Evolutionary conservation across 768 basidiomycete genomes (phyloP).

Genomic region (Krasilnikovozyma curviuscula): DNA sequence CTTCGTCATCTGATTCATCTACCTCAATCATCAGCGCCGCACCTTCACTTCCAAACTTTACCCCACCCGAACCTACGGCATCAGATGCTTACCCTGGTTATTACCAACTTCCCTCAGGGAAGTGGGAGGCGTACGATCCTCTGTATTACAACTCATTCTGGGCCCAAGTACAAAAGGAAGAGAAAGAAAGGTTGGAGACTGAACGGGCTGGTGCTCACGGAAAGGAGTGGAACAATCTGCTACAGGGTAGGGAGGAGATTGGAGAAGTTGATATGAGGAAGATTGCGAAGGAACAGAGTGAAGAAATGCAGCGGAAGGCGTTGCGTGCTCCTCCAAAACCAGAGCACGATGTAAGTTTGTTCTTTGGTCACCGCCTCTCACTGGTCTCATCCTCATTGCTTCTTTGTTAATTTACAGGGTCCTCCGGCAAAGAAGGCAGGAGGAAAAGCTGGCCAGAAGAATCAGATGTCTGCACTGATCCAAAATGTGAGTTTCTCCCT

Average conservation of each 20-base stretch:
- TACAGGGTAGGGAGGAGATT: conserved; percentile 1
- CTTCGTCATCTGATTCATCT: neutral
- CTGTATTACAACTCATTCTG: conserved; percentile 4
- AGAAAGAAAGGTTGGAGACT: neutral
- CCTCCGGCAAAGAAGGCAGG: neutral
- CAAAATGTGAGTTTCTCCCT: conserved; percentile 1
- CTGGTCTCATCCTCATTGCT: neutral
- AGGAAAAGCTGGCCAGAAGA: conserved; percentile 1
- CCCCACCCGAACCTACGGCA: conserved; percentile 3
- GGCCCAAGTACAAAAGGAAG: neutral
- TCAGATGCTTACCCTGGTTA: conserved; percentile 10
- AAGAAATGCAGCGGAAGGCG: neutral
- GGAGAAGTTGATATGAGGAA: neutral
- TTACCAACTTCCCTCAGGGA: conserved; percentile 5
- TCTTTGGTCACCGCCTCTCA: neutral
- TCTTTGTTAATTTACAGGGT: neutral
- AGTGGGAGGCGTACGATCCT: conserved; percentile 10
- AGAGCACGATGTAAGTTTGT: neutral
- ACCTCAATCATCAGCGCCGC: conserved; percentile 5
- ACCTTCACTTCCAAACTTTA: conserved; percentile 4
- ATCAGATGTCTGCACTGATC: conserved; percentile 12
- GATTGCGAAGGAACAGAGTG: neutral
- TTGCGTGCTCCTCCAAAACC: neutral
- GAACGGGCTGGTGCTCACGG: conserved; percentile 2
- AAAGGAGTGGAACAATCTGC: neutral